Percentiles rank a stretch among this genome's conserved stretches.
Evolutionary conservation across 371 early-diverging fungal genomes (phyloP).

Genomic region (Circinella minor): DNA sequence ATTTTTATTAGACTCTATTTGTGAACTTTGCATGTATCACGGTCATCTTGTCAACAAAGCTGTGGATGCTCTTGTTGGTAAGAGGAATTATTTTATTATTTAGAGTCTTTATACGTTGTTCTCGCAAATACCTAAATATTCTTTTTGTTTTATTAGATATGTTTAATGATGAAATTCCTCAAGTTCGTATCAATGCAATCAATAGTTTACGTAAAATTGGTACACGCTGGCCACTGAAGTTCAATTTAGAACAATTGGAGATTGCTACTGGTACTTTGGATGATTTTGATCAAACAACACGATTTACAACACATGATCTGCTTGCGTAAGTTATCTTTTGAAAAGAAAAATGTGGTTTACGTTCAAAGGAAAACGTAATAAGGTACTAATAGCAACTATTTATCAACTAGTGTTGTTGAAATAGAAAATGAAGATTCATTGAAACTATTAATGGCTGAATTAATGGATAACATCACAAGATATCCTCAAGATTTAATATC

Average conservation of each 20-base stretch:
- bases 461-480: constrained; percentile 62
- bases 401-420: constrained; percentile 26
- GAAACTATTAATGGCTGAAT: constrained; percentile 42
- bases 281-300: constrained; percentile 69
- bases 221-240: constrained; percentile 50
- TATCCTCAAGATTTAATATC: constrained; percentile 73
- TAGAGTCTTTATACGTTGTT: too few relatives aligned
- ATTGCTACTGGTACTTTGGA: constrained; percentile 78
- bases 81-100: constrained; percentile 2
- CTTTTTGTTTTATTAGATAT: constrained; percentile 63
- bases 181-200: constrained; percentile 82
- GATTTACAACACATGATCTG: constrained; percentile 72
- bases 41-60: constrained; percentile 68
- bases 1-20: constrained; percentile 70
- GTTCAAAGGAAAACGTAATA: not conserved
- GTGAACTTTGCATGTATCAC: constrained; percentile 70
- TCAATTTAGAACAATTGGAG: constrained; percentile 79
- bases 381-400: not conserved
- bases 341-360: not conserved
- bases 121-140: too few relatives aligned
- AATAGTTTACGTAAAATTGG: constrained; percentile 77
- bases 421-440: constrained; percentile 41
- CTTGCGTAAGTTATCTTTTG: constrained; percentile 48
- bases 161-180: constrained; percentile 91
- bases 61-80: constrained; percentile 78